phyloP scores from a whole-genome alignment of 225 moss, liverwort and hornwort genomes.

The Ulota crispa region DNA sequence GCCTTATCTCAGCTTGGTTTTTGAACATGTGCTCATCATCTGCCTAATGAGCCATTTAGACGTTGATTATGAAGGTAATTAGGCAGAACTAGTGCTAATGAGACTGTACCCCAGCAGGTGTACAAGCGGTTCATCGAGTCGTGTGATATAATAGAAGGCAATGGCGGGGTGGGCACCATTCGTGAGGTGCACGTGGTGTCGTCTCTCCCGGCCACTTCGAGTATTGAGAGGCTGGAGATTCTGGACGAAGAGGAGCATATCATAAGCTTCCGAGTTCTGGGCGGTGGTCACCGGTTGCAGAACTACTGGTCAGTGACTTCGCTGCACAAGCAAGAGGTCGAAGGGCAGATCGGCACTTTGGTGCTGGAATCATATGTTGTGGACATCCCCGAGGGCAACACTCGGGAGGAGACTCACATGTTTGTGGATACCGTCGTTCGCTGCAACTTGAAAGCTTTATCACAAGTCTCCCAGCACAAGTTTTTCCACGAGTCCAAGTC shows the following conservation, averaged over 20 bases:
- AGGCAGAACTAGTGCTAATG: not conserved
- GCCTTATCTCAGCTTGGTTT: too few species aligned
- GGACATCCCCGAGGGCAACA: slow-evolving; percentile 62
- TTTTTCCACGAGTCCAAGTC: slow-evolving; percentile 12
- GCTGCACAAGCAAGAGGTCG: slow-evolving; percentile 32
- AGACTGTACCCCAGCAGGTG: not conserved
- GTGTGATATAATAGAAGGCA: slow-evolving; percentile 38
- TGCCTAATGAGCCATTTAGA: not conserved
- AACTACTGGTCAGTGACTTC: slow-evolving; percentile 62
- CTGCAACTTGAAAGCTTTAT: slow-evolving; percentile 56
- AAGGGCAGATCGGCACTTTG: slow-evolving; percentile 42
- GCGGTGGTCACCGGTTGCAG: slow-evolving; percentile 52
- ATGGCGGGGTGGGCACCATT: slow-evolving; percentile 50
- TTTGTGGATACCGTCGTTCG: slow-evolving; percentile 50
- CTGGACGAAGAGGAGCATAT: slow-evolving; percentile 49
- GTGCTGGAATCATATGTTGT: slow-evolving; percentile 63
- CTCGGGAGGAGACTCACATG: slow-evolving; percentile 51
- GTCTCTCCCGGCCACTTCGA: slow-evolving; percentile 52
- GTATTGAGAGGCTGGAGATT: slow-evolving; percentile 55
- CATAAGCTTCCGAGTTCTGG: slow-evolving; percentile 51
- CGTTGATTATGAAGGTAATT: not conserved
- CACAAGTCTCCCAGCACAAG: slow-evolving; percentile 38
- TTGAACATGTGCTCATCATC: not conserved
- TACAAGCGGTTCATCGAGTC: slow-evolving; percentile 61
- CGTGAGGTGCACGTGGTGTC: slow-evolving; percentile 52